These are phyloP conservation scores for Aegilops umbellulata DNA, from an alignment of 176 grass and related monocot species.

Conservation along the genomic window DNA sequence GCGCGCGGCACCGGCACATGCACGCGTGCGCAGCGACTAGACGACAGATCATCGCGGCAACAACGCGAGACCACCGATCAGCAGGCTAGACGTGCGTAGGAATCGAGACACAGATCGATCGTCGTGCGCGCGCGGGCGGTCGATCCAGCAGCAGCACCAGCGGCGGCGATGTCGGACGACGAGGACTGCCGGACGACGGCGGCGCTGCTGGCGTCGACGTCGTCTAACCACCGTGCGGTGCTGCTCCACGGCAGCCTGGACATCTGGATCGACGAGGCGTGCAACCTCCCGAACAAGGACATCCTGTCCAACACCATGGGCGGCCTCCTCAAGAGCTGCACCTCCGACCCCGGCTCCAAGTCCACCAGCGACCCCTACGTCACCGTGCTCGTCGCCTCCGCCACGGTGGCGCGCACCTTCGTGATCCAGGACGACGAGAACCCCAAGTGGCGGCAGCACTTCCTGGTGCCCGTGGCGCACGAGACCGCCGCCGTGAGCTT, in stretches of 20 bases:
- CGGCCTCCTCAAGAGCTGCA: conserved; percentile 44
- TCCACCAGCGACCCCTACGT: conserved; percentile 94
- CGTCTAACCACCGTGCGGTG: conserved; percentile 45
- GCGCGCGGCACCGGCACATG: neutral
- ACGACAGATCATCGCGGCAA: neutral
- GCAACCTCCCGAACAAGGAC: conserved; percentile 90
- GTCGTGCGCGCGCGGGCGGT: too few species aligned
- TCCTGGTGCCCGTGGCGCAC: conserved; percentile 79
- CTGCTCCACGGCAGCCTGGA: conserved; percentile 90
- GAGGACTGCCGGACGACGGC: neutral
- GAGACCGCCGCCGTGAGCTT: conserved; percentile 54
- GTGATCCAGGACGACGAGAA: conserved; percentile 83
- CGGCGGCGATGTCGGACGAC: neutral
- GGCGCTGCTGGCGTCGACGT: neutral
- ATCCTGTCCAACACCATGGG: conserved; percentile 67
- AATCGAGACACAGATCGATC: neutral
- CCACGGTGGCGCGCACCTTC: conserved; percentile 60
- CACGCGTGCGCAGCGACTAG: neutral
- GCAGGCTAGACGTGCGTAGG: neutral
- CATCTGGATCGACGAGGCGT: conserved; percentile 63
- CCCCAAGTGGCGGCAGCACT: conserved; percentile 79
- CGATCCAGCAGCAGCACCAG: too few species aligned
- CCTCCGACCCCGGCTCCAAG: conserved; percentile 21
- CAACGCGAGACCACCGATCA: neutral
- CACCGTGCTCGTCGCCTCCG: conserved; percentile 48